A percentile compares a stretch with the other conserved stretches of the same genome.
Conservation (phyloP, 2,329 filamentous ascomycete genomes). For the Aschersonia sp. region DNA sequence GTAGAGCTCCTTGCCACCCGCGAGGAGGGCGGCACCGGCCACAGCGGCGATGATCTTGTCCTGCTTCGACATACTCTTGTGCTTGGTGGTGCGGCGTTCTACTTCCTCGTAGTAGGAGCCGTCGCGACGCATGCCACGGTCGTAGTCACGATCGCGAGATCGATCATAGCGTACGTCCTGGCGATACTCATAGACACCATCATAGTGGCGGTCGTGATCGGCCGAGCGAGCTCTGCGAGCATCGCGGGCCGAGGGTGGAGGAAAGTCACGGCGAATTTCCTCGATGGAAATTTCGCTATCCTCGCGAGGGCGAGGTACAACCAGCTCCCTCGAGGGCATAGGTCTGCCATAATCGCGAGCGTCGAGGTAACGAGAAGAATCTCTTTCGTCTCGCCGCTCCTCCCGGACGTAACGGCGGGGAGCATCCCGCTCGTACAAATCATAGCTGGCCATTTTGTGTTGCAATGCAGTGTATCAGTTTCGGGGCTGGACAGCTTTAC, state of each 20-base stretch:
- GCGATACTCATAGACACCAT: slow-evolving; percentile 33
- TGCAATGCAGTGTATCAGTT: not conserved
- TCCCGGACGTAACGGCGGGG: slow-evolving; percentile 38
- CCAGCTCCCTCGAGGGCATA: slow-evolving; percentile 34
- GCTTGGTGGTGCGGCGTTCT: slow-evolving; percentile 28
- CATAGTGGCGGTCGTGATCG: slow-evolving; percentile 40
- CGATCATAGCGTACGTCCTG: slow-evolving; percentile 27
- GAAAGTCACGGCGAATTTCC: slow-evolving; percentile 74
- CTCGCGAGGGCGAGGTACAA: slow-evolving; percentile 44
- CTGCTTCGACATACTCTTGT: slow-evolving; percentile 38
- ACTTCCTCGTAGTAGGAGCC: slow-evolving; percentile 46
- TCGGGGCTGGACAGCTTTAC: not conserved
- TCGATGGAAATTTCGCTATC: slow-evolving; percentile 66
- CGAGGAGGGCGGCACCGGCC: slow-evolving; percentile 48
- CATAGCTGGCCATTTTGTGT: slow-evolving; percentile 30
- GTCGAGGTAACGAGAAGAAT: slow-evolving; percentile 36
- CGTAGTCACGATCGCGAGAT: slow-evolving; percentile 16
- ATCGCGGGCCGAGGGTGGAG: slow-evolving; percentile 45
- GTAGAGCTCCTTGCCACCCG: slow-evolving; percentile 51
- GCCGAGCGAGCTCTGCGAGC: slow-evolving; percentile 49
- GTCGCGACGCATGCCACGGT: slow-evolving; percentile 26
- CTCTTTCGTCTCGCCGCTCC: slow-evolving; percentile 34
- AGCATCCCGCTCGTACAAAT: slow-evolving; percentile 37
- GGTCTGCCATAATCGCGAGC: slow-evolving; percentile 32
- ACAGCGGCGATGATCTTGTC: slow-evolving; percentile 55